Conservation (phyloP, 345 rosid genomes). For the Eucalyptus marginata region DNA sequence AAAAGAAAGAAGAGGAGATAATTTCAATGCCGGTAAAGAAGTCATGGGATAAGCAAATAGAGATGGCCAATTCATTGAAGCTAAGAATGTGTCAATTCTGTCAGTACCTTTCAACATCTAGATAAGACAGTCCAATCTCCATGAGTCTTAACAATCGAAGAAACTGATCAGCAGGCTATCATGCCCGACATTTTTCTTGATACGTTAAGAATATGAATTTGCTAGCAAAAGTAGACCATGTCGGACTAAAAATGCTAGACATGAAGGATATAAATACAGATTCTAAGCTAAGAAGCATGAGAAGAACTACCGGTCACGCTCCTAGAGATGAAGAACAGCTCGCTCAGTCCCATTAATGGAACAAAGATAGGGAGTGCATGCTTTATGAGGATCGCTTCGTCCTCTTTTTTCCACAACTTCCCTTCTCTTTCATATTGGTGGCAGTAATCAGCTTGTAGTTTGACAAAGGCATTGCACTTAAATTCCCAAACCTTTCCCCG, state of each 20-base stretch:
- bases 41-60: neutral
- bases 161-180: neutral
- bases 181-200: neutral
- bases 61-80: neutral
- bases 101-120: neutral
- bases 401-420: neutral
- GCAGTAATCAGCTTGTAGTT: conserved; percentile 31
- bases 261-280: neutral
- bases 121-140: neutral
- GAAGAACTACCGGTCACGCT: neutral
- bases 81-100: neutral
- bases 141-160: neutral
- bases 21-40: neutral
- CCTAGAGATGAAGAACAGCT: neutral
- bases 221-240: neutral
- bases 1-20: neutral
- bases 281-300: neutral
- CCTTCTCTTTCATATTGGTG: conserved; percentile 21
- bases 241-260: neutral
- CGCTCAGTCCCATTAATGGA: neutral
- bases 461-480: conserved; percentile 21
- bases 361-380: neutral
- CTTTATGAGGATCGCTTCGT: neutral
- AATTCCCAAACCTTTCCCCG: conserved; percentile 28
- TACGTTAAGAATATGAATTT: neutral